Evolutionary conservation across 148 eudicot species (phyloP).

Genomic region (Pharnaceum exiguum): DNA sequence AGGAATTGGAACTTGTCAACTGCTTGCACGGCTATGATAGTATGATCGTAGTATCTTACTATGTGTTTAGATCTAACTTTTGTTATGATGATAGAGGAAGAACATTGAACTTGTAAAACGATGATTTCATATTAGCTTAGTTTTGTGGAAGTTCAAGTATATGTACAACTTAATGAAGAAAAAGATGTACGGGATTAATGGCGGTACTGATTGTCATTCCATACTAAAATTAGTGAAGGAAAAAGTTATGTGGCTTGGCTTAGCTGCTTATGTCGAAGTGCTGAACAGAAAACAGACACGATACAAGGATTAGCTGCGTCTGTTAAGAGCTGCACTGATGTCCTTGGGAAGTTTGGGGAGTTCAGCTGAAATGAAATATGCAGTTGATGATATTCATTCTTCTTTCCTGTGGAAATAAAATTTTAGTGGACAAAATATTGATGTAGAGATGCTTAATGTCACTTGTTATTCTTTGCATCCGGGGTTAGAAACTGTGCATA

Average conservation of each 20-base stretch:
- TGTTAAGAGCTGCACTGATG: conserved; percentile 40
- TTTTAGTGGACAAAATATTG: too few relatives aligned
- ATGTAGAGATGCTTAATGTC: too few relatives aligned
- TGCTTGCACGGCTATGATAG: too few relatives aligned
- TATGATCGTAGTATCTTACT: too few relatives aligned
- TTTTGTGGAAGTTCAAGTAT: conserved; percentile 39
- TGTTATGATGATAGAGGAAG: too few relatives aligned
- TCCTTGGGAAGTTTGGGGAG: conserved; percentile 11
- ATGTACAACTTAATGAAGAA: conserved; percentile 57
- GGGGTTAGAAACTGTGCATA: too few relatives aligned
- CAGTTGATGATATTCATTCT: conserved; percentile 64
- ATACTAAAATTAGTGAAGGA: conserved; percentile 34
- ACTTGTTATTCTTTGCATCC: too few relatives aligned
- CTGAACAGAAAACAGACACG: conserved; percentile 60
- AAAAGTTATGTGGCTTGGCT: conserved; percentile 78
- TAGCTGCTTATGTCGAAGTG: conserved; percentile 53
- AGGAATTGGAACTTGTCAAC: too few relatives aligned
- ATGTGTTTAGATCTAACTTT: too few relatives aligned
- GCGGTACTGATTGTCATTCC: conserved; percentile 23
- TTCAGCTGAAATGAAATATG: conserved; percentile 44
- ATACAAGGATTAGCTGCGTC: conserved; percentile 34
- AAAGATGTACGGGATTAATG: conserved; percentile 37
- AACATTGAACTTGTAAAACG: too few relatives aligned
- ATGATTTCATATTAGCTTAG: neutral
- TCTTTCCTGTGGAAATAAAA: conserved; percentile 66